Conservation (phyloP, 1,284 basidiomycete species). For the Neotropicomus parvogracilis region DNA sequence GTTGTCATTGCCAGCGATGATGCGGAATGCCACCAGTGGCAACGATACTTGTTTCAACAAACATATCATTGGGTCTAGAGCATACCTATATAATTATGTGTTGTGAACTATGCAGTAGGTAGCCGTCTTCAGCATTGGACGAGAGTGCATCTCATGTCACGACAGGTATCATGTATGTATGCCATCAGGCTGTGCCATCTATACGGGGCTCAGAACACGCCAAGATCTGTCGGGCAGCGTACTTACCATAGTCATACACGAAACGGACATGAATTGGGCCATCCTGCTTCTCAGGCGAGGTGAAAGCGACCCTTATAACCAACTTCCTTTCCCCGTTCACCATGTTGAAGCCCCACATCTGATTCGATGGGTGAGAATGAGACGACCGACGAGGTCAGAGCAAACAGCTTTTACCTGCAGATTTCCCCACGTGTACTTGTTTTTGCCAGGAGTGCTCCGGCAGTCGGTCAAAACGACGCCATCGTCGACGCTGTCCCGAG, state of each 20-base stretch:
- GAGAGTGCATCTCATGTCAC: too few species aligned
- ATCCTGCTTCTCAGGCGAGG: not conserved
- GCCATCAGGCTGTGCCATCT: not conserved
- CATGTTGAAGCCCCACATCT: not conserved
- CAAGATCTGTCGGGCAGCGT: not conserved
- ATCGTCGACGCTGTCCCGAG: not conserved
- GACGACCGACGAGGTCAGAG: not conserved
- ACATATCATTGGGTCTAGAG: too few species aligned
- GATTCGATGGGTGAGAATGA: not conserved
- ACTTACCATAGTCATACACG: not conserved
- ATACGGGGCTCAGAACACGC: not conserved
- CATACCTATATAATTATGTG: too few species aligned
- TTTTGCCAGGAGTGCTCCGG: not conserved
- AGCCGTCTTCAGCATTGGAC: too few species aligned
- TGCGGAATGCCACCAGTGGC: too few species aligned
- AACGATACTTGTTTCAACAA: too few species aligned
- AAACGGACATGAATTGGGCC: not conserved
- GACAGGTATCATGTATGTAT: not conserved
- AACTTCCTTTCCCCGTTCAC: not conserved
- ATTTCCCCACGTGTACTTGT: not conserved
- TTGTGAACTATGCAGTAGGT: too few species aligned
- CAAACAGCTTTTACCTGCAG: not conserved
- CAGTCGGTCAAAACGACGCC: not conserved
- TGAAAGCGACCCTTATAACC: not conserved
- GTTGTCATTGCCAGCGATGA: too few species aligned